Evolutionary conservation across 306 rosid species (phyloP), one percentile per base, ranked within the genome.

Genomic region (Sechiopsis laciniata): DNA sequence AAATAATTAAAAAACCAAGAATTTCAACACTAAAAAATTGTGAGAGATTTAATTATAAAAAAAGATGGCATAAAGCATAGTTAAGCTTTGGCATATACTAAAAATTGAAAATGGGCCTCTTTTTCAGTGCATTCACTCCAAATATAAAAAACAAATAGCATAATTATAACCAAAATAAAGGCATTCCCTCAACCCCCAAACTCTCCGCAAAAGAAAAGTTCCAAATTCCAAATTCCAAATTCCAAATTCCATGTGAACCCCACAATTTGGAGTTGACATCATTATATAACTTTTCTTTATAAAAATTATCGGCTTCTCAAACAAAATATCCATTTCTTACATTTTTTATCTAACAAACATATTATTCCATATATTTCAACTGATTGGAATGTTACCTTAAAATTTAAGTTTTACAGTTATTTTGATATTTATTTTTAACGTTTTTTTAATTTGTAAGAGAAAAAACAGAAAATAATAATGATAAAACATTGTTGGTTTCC

Each of bases 101-200:
- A 67, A 46, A 67, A 20, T 67, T 24, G 0, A 6, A 6, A 21
- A 20, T n/a, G 3, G 35, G 56, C 37, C 55, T 67, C 72, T 67
- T 46, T 42, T 67, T 67, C 72, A 46, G 55, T 67, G 72, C 56
- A 42, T 42, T 67, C 72, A 67, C 37, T 45, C n/a, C n/a, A 45
- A 6, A 12, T 20, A 67, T 20, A 6, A 46, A 46, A 67, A 45
- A 19, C 10, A 42, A 45, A 42, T 45, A 65, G 10, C 29, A 42
- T 37, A 45, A 19, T 42, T 66, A 19, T 65, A 42, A n/a, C 19
- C 6, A 42, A 8, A n/a, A 63, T 66, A 45, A 66, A 64, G 26
- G 16, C 26, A 40, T 50, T 15, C 26, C 8, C 52, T 37, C 32
- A 42, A n/a, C 0, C 71, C 71, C 32, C 19, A 61, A 29, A 26